Percentiles rank a stretch among this genome's conserved stretches.
phyloP scores from a whole-genome alignment of 768 basidiomycete species.

The Amanita muscaria region DNA sequence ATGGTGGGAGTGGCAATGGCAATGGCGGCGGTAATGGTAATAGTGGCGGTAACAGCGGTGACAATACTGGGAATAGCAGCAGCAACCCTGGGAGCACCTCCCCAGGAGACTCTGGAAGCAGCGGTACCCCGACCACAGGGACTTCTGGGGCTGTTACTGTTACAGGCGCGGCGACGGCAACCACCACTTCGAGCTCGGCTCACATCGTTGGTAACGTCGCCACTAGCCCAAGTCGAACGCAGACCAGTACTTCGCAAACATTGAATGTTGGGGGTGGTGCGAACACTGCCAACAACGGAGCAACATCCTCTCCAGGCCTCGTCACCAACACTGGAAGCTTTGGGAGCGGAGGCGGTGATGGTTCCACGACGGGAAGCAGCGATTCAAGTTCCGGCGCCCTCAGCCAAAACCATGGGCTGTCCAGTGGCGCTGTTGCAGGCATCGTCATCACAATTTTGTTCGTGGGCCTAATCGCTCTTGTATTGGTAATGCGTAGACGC shows the following conservation, averaged over 20 bases:
- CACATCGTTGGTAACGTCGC: no score
- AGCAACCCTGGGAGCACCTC: no score
- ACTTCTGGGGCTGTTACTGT: no score
- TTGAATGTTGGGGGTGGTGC: neutral
- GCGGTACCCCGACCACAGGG: no score
- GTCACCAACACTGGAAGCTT: neutral
- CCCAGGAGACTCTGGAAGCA: no score
- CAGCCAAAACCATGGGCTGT: constrained; percentile 23
- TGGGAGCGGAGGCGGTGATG: constrained; percentile 1
- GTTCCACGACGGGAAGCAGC: constrained; percentile 6
- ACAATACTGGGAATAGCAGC: neutral
- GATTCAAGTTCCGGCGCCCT: constrained; percentile 7
- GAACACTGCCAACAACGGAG: no score
- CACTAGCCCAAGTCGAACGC: no score
- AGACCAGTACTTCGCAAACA: no score
- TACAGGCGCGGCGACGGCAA: no score
- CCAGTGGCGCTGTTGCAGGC: constrained; percentile 39
- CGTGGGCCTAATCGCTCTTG: constrained; percentile 23
- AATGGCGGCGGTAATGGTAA: constrained; percentile 8
- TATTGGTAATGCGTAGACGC: constrained; percentile 41
- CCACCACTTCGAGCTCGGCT: no score
- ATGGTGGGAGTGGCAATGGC: neutral
- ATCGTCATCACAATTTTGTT: constrained; percentile 30
- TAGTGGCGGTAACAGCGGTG: constrained; percentile 9
- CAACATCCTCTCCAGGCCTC: no score